These are phyloP conservation scores for Kazachstania bromeliacearum DNA, from an alignment of 805 yeast genomes.

Conservation along the genomic window DNA sequence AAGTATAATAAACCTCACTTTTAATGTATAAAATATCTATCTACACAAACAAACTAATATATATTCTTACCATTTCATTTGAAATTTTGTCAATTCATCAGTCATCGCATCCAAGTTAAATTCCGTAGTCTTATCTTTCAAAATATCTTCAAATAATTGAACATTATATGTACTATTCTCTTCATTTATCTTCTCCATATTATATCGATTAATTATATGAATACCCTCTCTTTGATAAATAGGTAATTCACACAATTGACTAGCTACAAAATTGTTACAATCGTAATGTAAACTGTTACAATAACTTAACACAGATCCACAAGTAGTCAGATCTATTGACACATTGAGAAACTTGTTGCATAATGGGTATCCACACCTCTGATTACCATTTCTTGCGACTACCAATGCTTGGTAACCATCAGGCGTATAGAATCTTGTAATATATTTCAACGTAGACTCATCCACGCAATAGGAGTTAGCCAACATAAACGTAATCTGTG, in stretches of 20 bases:
- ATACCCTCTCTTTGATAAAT: constrained; percentile 56
- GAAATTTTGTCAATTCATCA: constrained; percentile 1
- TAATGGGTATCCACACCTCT: constrained; percentile 74
- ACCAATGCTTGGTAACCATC: constrained; percentile 60
- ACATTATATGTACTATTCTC: constrained; percentile 12
- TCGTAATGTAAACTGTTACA: constrained; percentile 77
- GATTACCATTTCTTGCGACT: constrained; percentile 66
- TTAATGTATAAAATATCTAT: neutral
- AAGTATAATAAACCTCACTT: neutral
- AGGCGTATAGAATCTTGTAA: constrained; percentile 60
- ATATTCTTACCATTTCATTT: neutral
- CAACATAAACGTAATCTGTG: constrained; percentile 14
- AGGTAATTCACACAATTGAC: constrained; percentile 31
- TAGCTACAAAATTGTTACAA: constrained; percentile 59
- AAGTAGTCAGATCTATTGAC: constrained; percentile 17
- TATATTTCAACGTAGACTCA: constrained; percentile 38
- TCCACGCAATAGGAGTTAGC: constrained; percentile 18
- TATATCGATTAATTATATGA: constrained; percentile 13
- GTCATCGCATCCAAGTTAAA: constrained; percentile 14
- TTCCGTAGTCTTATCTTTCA: constrained; percentile 16
- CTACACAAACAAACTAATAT: too few relatives aligned
- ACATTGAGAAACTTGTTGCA: constrained; percentile 35
- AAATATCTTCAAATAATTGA: constrained; percentile 31
- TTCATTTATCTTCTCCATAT: constrained; percentile 4
- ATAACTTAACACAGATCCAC: constrained; percentile 25